Base-by-base conservation (phyloP, 345 rosid species). In the Pugionium cornutum region DNA sequence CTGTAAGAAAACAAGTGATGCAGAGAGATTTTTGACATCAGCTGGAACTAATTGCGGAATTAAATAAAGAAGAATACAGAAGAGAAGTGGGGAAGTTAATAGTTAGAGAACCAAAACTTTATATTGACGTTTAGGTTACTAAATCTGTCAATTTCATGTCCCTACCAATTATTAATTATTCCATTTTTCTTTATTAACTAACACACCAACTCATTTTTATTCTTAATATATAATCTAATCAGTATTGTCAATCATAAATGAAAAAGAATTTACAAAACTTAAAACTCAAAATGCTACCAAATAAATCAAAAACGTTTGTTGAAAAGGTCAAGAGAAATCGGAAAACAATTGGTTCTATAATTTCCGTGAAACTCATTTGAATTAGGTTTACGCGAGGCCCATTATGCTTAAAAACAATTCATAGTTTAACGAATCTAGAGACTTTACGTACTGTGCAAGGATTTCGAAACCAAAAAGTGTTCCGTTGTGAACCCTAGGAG, bases 91-190 rank as follows among this genome's bases (percentile, higher is more conserved):
- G 30, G 66, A 68, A 51, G 53, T 43, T 58, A n/a, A 6, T 31
- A 28, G 36, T 5, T 52, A 18, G 18, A 18, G 18, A 52, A 69
- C 67, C 54, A 61, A 69, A 61, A 36, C 48, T 61, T 69, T 50
- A 69, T 10, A 60, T 5, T 32, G 31, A 61, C 28, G 37, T 53
- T 69, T 34, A 35, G 53, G 33, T 33, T 60, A 61, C 54, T 69
- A 53, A 56, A 28, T 4, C 29, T 18, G 18, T 18, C 18, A 18
- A 18, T 36, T 3, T 36, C 9, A 35, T 6, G 44, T 33, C 37
- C 26, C 39, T 51, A 60, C 74, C 67, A 60, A 52, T 48, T 69
- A 18, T 2, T 53, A 46, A 61, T 62, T 42, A 53, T 52, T 4
- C 45, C 53, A 49, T 46, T 26, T 32, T 37, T 43, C 18, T 40